Base-by-base conservation (phyloP, 2,329 filamentous ascomycete genomes). In the Colletotrichum phormii region DNA sequence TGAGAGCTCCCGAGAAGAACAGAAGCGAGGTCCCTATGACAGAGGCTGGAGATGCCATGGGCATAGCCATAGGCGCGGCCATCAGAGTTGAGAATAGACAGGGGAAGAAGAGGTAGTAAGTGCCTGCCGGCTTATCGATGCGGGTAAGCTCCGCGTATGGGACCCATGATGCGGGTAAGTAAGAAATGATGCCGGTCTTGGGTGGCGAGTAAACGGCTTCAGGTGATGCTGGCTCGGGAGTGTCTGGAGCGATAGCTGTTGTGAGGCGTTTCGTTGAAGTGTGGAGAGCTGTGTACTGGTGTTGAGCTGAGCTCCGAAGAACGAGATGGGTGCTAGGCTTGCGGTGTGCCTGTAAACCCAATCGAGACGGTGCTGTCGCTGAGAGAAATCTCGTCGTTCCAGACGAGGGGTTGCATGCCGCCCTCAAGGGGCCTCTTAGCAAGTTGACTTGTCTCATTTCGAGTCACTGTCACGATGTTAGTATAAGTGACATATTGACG, bases 31-130 rank as follows among this genome's bases (percentile, higher is more conserved):
- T 95, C 61, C 90, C 88, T 35, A 93, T 76, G 22, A 94, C 90
- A 13, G 91, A 85, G 5, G 85, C 79, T 0, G 93, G 90, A 1
- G 89, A 80, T 2, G 91, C 83, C 77, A 92, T 87, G 0, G 93
- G 92, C 1, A 82, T 80, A 2, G 89, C 86, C 78, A 95, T 87
- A 0, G 93, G 92, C 2, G 94, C 94, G 1, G 94, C 94, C 79
- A 97, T 87, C 3, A 97, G 87, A 0, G 94, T 95, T 68, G 94
- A 95, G 84, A 95, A 97, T 13, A 97, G 85, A 78, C 94, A 96
- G 33, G 94, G 95, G 77, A 95, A 93, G 85, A 92, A 96, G 73
- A 97, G 90, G 80, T 97, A 97, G 83, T 95, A 94, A 1, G 93
- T 94, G 58, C 95, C 95, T 0, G 91, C 88, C 1, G 94, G 95